phyloP scores from a whole-genome alignment of 768 basidiomycete genomes.

The Aureoboletus auriporus region DNA sequence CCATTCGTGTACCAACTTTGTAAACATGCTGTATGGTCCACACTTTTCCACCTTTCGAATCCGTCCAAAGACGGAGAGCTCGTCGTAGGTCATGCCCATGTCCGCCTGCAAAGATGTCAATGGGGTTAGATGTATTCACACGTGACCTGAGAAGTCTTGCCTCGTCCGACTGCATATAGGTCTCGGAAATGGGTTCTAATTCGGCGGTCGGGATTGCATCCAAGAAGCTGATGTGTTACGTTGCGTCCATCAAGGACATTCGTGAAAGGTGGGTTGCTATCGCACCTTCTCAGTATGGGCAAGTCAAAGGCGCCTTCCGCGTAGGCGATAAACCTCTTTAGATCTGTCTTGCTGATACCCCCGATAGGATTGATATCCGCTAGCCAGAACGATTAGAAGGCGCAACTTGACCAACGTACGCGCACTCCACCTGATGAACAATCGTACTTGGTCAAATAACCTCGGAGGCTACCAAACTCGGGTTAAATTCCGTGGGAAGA shows the following conservation, averaged over 20 bases:
- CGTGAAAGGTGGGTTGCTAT: not conserved
- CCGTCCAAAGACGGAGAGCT: conserved; percentile 88
- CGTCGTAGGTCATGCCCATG: conserved; percentile 99
- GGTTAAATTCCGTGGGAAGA: not conserved
- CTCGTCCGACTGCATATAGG: conserved; percentile 95
- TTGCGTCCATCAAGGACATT: not conserved
- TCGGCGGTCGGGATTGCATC: conserved; percentile 93
- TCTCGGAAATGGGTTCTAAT: conserved; percentile 90
- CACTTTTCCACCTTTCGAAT: conserved; percentile 96
- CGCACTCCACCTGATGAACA: conserved; percentile 71
- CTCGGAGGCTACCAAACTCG: conserved; percentile 62
- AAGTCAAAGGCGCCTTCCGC: conserved; percentile 76
- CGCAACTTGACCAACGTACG: not conserved
- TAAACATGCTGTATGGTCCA: conserved; percentile 97
- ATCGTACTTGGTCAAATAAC: conserved; percentile 98
- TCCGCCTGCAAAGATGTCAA: conserved; percentile 56
- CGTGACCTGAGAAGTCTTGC: conserved; percentile 34
- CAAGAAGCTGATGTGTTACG: conserved; percentile 60
- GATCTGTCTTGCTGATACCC: conserved; percentile 94
- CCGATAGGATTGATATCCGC: conserved; percentile 99
- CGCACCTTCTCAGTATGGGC: conserved; percentile 75
- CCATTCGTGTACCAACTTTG: conserved; percentile 94
- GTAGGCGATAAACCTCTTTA: conserved; percentile 92
- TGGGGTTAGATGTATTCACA: not conserved
- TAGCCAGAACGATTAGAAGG: conserved; percentile 20